These are phyloP conservation scores for Areca catechu DNA, from an alignment of 176 grass and related monocot species.

Conservation along the genomic window DNA sequence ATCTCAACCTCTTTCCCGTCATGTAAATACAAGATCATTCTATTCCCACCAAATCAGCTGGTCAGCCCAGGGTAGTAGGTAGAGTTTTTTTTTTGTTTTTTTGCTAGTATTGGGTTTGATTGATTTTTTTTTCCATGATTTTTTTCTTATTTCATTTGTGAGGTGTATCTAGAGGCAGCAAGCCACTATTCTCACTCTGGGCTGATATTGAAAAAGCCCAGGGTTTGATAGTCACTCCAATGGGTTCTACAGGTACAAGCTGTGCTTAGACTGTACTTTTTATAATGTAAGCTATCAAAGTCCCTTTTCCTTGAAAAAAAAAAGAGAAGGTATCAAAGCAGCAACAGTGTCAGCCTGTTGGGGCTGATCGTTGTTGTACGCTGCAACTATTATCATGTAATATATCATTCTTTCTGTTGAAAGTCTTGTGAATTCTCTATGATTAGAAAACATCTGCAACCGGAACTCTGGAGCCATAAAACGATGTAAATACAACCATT, in stretches of 20 bases:
- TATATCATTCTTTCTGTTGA: too few species aligned
- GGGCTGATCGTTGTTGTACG: too few species aligned
- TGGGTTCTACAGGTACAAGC: constrained; percentile 25
- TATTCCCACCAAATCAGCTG: constrained; percentile 18
- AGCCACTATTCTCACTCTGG: constrained; percentile 24
- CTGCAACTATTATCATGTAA: too few species aligned
- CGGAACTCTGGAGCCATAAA: too few species aligned
- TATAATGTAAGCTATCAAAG: constrained; percentile 34
- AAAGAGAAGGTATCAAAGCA: too few species aligned
- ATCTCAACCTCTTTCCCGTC: neutral
- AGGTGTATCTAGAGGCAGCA: constrained; percentile 35
- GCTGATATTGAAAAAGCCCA: constrained; percentile 59
- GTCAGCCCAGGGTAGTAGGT: constrained; percentile 28
- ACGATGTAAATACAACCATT: too few species aligned
- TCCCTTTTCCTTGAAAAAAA: too few species aligned
- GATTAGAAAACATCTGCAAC: too few species aligned
- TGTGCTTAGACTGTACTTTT: constrained; percentile 24
- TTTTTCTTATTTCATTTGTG: constrained; percentile 17
- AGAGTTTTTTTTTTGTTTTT: constrained; percentile 14
- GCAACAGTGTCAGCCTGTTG: too few species aligned
- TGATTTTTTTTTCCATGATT: constrained; percentile 29
- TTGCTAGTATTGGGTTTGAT: constrained; percentile 37
- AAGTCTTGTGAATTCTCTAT: too few species aligned
- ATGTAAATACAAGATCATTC: constrained; percentile 52
- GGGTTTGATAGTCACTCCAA: constrained; percentile 17